phyloP scores from a whole-genome alignment of 495 filamentous ascomycete species.

The Podospora australis region DNA sequence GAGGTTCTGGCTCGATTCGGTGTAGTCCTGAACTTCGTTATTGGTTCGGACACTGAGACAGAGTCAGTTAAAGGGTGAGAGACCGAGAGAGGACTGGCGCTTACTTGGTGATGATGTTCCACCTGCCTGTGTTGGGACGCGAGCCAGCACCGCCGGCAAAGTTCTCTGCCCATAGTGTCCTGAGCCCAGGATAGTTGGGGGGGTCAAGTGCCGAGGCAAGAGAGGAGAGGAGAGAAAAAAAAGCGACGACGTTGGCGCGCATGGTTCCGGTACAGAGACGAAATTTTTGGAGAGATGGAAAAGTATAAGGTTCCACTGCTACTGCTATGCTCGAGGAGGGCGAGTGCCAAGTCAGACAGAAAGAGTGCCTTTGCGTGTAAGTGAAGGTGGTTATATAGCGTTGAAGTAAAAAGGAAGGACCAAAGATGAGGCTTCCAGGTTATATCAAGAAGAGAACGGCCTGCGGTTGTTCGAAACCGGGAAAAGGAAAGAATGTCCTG shows the following conservation, averaged over 20 bases:
- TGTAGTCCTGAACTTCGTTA: conserved; percentile 41
- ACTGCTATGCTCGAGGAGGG: background rate
- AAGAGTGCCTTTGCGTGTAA: conserved; percentile 1
- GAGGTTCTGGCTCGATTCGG: conserved; percentile 34
- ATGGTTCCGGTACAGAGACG: conserved; percentile 8
- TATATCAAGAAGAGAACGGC: background rate
- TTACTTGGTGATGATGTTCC: conserved; percentile 34
- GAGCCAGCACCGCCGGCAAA: conserved; percentile 21
- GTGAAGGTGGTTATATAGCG: too few relatives aligned
- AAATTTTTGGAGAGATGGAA: background rate
- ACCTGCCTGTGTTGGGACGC: conserved; percentile 19
- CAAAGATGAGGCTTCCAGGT: background rate
- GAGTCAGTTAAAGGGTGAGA: background rate
- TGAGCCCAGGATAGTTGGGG: conserved; percentile 20
- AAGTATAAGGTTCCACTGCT: background rate
- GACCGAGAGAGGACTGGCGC: background rate
- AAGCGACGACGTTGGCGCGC: conserved; percentile 10
- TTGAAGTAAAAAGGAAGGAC: too few relatives aligned
- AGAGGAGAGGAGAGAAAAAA: conserved; percentile 18
- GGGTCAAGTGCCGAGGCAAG: conserved; percentile 16
- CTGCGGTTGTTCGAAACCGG: background rate
- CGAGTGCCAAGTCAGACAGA: too few relatives aligned
- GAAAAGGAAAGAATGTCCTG: conserved; percentile 1
- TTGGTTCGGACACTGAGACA: conserved; percentile 31
- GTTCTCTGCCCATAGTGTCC: conserved; percentile 23